Base-by-base conservation (phyloP, 495 filamentous ascomycete species). In the Letharia columbiana region DNA sequence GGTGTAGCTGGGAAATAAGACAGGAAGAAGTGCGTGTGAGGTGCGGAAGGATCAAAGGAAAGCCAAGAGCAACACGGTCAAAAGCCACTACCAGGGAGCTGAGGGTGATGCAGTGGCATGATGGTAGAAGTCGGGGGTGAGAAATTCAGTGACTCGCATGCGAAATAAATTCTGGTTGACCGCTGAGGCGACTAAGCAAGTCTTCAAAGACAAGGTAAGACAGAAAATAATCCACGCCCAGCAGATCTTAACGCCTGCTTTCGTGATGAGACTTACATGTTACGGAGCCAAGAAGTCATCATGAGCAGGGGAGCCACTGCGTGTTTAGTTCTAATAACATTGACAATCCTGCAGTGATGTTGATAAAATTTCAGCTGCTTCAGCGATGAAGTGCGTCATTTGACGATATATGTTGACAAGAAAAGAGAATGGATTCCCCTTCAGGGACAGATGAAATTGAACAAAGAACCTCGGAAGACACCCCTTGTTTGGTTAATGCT, bases 271-370 rank as follows among this genome's bases (percentile, higher is more conserved):
- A 61, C 59, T 61, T 28, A 61, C 59, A 61, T 61, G 18, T 42
- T 61, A 31, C 59, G 59, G 59, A 61, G 59, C 40, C 39, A 61
- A 44, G 59, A 61, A 61, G 59, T 42, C 59, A 61, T 61, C 20
- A 44, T 61, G 42, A 35, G 39, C 40, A 42, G 31, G 12, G 7
- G 5, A 12, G 18, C n/a, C 39, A 31, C 31, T 3, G 33, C 20
- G 17, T 23, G 6, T 33, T 37, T 17, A n/a, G 9, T 35, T 35
- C 5, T 10, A 37, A 57, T 57, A 0, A 57, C 33, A 9, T 8
- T 28, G 52, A 57, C 33, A 57, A 57, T 10, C 3, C 50, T 54
- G 50, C 50, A 54, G 17, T 0, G 4, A 37, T 37, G 33, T 57
- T n/a, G 54, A 57, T 17, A 20, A 11, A 8, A 2, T 35, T 11